Percentiles rank a stretch among this genome's conserved stretches.
Evolutionary conservation across 345 rosid genomes (phyloP).

Genomic region (Acer campestre): DNA sequence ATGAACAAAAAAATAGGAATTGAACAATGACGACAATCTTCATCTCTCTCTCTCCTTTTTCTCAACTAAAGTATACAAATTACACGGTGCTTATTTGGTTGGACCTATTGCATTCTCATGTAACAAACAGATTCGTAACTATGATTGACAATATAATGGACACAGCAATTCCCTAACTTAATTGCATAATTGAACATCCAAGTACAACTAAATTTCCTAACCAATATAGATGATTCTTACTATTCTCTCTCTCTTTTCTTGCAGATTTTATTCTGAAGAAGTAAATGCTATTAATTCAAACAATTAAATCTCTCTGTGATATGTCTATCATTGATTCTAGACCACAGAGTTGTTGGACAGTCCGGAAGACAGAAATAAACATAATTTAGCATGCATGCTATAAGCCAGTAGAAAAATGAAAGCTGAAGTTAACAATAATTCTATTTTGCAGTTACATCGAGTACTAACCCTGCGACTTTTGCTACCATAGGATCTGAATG

Average conservation of each 20-base stretch:
- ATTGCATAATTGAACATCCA: background rate
- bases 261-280: background rate
- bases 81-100: background rate
- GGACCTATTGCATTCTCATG: background rate
- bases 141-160: no score
- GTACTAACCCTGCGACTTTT: conserved; percentile 76
- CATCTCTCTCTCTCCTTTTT: background rate
- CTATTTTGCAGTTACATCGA: conserved; percentile 8
- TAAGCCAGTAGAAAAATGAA: background rate
- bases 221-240: background rate
- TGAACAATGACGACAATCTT: background rate
- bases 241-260: background rate
- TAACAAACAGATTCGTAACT: background rate
- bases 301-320: background rate
- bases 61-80: background rate
- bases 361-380: background rate
- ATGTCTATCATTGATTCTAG: background rate
- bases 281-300: background rate
- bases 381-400: background rate
- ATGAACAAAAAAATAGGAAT: background rate
- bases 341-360: background rate
- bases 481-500: conserved; percentile 88
- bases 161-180: background rate
- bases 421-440: background rate
- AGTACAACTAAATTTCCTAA: background rate